These are phyloP conservation scores for Corymbia maculata DNA, from an alignment of 345 rosid genomes.

Conservation along the genomic window DNA sequence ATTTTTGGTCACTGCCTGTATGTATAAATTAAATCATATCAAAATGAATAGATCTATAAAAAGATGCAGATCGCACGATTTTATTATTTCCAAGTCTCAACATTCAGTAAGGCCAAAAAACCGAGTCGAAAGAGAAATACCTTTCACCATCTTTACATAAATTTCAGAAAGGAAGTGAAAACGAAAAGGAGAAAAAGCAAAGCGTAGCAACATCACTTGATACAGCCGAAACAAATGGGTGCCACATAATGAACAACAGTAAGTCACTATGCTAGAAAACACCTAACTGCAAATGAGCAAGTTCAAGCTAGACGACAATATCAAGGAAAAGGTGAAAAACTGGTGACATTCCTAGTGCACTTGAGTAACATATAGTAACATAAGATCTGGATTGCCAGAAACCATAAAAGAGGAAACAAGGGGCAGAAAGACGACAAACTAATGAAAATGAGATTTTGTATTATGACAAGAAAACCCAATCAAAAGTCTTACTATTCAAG, in stretches of 20 bases:
- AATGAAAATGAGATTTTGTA: background rate
- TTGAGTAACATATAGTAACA: background rate
- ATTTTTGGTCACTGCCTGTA: too few species aligned
- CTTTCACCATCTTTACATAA: background rate
- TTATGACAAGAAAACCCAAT: background rate
- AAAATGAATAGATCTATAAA: background rate
- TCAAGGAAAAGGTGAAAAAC: background rate
- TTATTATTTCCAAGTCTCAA: background rate
- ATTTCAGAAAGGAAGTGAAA: background rate
- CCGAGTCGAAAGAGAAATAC: background rate
- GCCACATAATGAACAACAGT: background rate
- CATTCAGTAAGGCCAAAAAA: background rate
- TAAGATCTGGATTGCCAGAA: background rate
- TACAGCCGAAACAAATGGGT: background rate
- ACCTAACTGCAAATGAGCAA: background rate
- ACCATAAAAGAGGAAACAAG: background rate
- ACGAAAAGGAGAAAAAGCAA: background rate
- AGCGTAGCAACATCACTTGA: background rate
- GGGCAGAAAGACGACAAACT: background rate
- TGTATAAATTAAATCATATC: background rate
- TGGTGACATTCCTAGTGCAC: background rate
- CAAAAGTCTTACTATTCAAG: conserved; percentile 3
- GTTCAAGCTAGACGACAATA: background rate
- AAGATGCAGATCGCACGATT: background rate
- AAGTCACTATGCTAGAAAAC: background rate